Evolutionary conservation across 1,284 basidiomycete genomes (phyloP), one percentile per base, ranked within the genome.

Genomic region (Omphalotus olearius): DNA sequence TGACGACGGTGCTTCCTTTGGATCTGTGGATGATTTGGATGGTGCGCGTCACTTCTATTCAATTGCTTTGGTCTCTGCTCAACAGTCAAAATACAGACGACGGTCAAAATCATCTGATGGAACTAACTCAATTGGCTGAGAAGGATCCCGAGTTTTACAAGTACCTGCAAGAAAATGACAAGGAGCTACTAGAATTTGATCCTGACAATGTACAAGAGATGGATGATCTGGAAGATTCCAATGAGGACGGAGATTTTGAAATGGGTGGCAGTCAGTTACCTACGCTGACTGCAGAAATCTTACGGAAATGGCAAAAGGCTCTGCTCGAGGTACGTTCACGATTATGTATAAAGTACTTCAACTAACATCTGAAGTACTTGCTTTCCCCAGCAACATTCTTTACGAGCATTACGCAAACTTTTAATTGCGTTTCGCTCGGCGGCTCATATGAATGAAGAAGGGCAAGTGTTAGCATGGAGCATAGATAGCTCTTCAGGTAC

Each of bases 131-230:
- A 63, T 79, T 99, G 37, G 90, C 90, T 11, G 89, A 96, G 69
- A 96, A 92, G 68, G 97, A 99, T 66, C 96, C 96, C 16, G 96
- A 98, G 63, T 99, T 99, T 73, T 99, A 85, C 85, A 94, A 97
- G 69, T 99, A 97, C 65, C 77, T 99, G 6, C 88, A 97, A 72
- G 93, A 98, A 70, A 96, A 99, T 65, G 96, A 99, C 69, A 74
- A 78, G 51, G 93, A 94, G 50, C 73, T 99, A 28, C 77, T 99
- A 5, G 76, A 91, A 1, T 99, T 99, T 65, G 73, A 82, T 36
- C 69, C 74, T 2, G 54, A 67, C 17, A 68, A 59, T 4, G 64
- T 59, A 11, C 66, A 60, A 11, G 62, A 59, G 13, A 67, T 67
- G 6, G 71, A 66, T 13, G 70, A 66, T 36, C 69, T 72, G 25